phyloP scores from a whole-genome alignment of 2,329 filamentous ascomycete genomes.

The Pseudovirgaria hyperparasitica region DNA sequence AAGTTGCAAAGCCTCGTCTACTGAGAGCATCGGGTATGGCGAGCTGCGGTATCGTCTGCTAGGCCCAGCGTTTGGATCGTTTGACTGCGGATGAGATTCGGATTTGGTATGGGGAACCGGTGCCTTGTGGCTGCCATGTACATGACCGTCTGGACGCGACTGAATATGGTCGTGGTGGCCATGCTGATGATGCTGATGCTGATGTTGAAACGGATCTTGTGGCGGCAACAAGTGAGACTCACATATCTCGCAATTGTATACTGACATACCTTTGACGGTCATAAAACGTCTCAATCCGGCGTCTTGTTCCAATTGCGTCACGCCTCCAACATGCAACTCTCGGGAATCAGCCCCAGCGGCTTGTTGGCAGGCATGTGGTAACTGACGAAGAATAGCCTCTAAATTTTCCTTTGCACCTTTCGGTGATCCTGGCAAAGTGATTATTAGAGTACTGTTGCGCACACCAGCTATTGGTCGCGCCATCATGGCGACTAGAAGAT shows the following conservation, averaged over 20 bases:
- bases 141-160: slow-evolving; percentile 48
- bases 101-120: slow-evolving; percentile 60
- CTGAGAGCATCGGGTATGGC: slow-evolving; percentile 83
- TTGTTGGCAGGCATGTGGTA: slow-evolving; percentile 91
- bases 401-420: slow-evolving; percentile 94
- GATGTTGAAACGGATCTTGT: too few relatives aligned
- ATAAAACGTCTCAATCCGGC: slow-evolving; percentile 60
- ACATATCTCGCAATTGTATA: too few relatives aligned
- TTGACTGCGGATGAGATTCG: slow-evolving; percentile 42
- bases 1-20: slow-evolving; percentile 63
- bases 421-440: slow-evolving; percentile 87
- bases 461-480: slow-evolving; percentile 84
- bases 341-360: slow-evolving; percentile 74
- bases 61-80: slow-evolving; percentile 46
- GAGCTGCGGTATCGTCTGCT: slow-evolving; percentile 68
- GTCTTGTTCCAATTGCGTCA: slow-evolving; percentile 73
- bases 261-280: slow-evolving; percentile 12
- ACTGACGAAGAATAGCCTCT: slow-evolving; percentile 71
- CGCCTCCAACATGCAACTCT: slow-evolving; percentile 63
- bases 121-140: slow-evolving; percentile 36
- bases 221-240: too few relatives aligned
- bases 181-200: slow-evolving; percentile 24
- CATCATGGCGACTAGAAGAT: slow-evolving; percentile 76
- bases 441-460: slow-evolving; percentile 64
- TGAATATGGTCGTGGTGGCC: slow-evolving; percentile 41